These are phyloP conservation scores for Epichloe coenophiala DNA, from an alignment of 2,329 filamentous ascomycete species.

Conservation along the genomic window DNA sequence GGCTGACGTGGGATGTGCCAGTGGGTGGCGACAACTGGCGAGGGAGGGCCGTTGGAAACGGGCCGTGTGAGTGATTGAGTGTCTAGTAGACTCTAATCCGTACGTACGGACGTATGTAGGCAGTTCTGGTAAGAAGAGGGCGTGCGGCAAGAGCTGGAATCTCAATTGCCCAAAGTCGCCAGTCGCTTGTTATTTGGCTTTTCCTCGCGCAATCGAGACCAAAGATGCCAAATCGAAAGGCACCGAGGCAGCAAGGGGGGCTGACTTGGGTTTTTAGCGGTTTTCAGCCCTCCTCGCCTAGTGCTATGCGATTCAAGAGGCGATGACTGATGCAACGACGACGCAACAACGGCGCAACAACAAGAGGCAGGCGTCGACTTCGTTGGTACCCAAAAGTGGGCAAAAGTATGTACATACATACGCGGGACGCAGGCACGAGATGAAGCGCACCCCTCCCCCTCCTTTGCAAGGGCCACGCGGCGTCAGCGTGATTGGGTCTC, in stretches of 20 bases:
- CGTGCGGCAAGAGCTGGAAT: too few species aligned
- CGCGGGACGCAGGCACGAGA: constrained; percentile 2
- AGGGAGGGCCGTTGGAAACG: background rate
- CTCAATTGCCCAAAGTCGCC: constrained; percentile 4
- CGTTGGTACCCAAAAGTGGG: constrained; percentile 6
- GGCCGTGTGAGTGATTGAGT: background rate
- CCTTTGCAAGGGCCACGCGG: background rate
- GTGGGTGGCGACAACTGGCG: constrained; percentile 1
- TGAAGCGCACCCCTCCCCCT: background rate
- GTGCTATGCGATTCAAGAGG: background rate
- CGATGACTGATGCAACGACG: background rate
- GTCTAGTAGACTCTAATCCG: background rate
- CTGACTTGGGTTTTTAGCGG: background rate
- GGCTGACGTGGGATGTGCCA: constrained; percentile 4
- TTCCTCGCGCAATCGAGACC: background rate
- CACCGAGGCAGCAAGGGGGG: background rate
- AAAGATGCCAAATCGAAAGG: background rate
- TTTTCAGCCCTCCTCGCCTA: background rate
- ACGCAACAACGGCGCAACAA: background rate
- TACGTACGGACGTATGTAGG: too few species aligned
- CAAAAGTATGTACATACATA: background rate
- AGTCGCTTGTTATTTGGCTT: background rate
- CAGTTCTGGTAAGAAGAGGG: too few species aligned
- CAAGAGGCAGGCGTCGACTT: background rate
- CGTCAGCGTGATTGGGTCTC: background rate